Evolutionary conservation across 305 asterid species (phyloP).

Genomic region (Andrographis paniculata): DNA sequence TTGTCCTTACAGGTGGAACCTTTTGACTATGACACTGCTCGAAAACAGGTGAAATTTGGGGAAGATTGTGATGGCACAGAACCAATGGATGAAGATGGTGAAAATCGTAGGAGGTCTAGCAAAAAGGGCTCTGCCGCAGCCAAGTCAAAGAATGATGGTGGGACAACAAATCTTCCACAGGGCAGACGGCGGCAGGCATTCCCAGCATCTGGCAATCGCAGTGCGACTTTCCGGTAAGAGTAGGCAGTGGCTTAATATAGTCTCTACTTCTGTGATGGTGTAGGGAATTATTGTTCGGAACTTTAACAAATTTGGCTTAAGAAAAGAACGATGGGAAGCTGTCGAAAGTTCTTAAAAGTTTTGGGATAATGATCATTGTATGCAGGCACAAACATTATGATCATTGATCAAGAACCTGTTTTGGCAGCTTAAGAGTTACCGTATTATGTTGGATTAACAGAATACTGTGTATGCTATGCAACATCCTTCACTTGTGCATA

Average conservation of each 20-base stretch:
- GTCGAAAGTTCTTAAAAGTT: too few relatives aligned
- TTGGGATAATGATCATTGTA: too few relatives aligned
- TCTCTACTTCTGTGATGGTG: background rate
- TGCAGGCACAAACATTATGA: too few relatives aligned
- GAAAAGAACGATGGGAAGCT: too few relatives aligned
- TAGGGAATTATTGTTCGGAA: too few relatives aligned
- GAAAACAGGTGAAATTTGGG: constrained; percentile 54
- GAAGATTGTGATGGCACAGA: constrained; percentile 17
- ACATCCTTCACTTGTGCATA: too few relatives aligned
- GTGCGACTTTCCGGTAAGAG: constrained; percentile 60
- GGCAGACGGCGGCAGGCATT: constrained; percentile 93
- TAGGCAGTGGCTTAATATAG: constrained; percentile 1
- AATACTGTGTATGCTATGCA: too few relatives aligned
- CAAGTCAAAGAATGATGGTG: constrained; percentile 31
- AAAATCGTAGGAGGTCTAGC: constrained; percentile 25
- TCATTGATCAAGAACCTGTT: too few relatives aligned
- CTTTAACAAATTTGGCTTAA: background rate
- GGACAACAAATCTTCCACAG: constrained; percentile 34
- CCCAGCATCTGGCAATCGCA: constrained; percentile 92
- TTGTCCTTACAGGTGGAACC: constrained; percentile 38
- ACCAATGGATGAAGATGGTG: constrained; percentile 20
- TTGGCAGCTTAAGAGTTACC: too few relatives aligned
- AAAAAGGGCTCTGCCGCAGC: constrained; percentile 27
- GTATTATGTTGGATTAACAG: too few relatives aligned
- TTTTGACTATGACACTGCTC: constrained; percentile 75